Percentiles rank a stretch among this genome's conserved stretches.
Conservation (phyloP, 306 rosid genomes). For the Gleditsia sinensis region DNA sequence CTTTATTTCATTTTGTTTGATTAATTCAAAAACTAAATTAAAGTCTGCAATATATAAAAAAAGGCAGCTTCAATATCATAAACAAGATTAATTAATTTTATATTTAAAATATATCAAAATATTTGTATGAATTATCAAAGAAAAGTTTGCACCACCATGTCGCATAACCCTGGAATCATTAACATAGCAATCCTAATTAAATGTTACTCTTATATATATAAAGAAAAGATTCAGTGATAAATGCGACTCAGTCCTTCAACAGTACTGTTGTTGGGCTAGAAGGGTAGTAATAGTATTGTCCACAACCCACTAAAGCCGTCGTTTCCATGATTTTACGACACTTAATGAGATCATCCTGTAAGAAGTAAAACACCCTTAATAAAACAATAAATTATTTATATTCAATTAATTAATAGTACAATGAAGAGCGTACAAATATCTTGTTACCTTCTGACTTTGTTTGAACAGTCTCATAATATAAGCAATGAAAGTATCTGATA, state of each 20-base stretch:
- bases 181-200: constrained; percentile 3
- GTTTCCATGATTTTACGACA: constrained; percentile 49
- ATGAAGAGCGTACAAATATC: background rate
- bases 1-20: too few relatives aligned
- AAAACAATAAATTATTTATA: background rate
- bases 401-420: background rate
- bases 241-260: constrained; percentile 27
- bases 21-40: too few relatives aligned
- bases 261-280: constrained; percentile 59
- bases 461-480: constrained; percentile 33
- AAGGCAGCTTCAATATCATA: too few relatives aligned
- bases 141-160: too few relatives aligned
- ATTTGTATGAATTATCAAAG: too few relatives aligned
- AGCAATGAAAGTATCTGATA: constrained; percentile 21
- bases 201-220: too few relatives aligned
- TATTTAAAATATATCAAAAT: too few relatives aligned
- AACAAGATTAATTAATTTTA: too few relatives aligned
- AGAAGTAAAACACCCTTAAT: background rate
- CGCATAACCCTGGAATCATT: constrained; percentile 30
- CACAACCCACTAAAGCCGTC: constrained; percentile 4
- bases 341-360: constrained; percentile 43
- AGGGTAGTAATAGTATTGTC: constrained; percentile 24
- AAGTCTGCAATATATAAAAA: too few relatives aligned
- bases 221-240: background rate
- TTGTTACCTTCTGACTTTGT: constrained; percentile 45